phyloP scores from a whole-genome alignment of 306 rosid genomes.

The Glycine tomentella region DNA sequence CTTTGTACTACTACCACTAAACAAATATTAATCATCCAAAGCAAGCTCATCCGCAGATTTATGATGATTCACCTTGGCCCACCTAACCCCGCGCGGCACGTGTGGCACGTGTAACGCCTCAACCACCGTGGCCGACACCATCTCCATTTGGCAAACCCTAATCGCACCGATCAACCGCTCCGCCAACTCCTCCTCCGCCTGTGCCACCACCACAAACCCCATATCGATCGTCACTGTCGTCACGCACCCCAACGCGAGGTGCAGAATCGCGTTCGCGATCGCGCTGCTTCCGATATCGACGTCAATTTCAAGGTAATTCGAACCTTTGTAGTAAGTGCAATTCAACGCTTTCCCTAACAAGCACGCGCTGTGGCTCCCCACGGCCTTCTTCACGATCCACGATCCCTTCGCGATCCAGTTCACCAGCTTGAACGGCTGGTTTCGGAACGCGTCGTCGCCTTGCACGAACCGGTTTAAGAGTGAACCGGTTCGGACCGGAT shows the following conservation, averaged over 20 bases:
- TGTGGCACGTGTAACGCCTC: conserved; percentile 48
- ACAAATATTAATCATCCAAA: background rate
- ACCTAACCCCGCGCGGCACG: conserved; percentile 56
- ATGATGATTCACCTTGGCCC: conserved; percentile 67
- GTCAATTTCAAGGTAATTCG: conserved; percentile 80
- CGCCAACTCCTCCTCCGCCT: conserved; percentile 84
- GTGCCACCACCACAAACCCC: conserved; percentile 89
- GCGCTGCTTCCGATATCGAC: conserved; percentile 64
- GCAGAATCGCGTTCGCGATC: conserved; percentile 50
- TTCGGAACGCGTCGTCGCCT: conserved; percentile 82
- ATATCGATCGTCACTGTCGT: conserved; percentile 78
- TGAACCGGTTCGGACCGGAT: conserved; percentile 66
- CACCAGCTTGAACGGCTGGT: conserved; percentile 87
- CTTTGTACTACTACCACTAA: background rate
- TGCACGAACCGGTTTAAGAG: conserved; percentile 71
- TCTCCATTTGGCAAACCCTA: conserved; percentile 84
- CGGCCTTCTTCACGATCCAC: conserved; percentile 89
- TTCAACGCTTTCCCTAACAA: conserved; percentile 81
- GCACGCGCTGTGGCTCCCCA: conserved; percentile 85
- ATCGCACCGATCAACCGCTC: conserved; percentile 83
- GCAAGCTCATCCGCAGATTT: conserved; percentile 49
- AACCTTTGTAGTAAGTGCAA: conserved; percentile 76
- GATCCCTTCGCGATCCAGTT: conserved; percentile 92
- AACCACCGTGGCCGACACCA: conserved; percentile 66
- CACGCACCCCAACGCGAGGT: conserved; percentile 78